A percentile compares a stretch with the other conserved stretches of the same genome.
phyloP scores from a whole-genome alignment of 176 grass and related monocot genomes.

The Triticum dicoccoides region DNA sequence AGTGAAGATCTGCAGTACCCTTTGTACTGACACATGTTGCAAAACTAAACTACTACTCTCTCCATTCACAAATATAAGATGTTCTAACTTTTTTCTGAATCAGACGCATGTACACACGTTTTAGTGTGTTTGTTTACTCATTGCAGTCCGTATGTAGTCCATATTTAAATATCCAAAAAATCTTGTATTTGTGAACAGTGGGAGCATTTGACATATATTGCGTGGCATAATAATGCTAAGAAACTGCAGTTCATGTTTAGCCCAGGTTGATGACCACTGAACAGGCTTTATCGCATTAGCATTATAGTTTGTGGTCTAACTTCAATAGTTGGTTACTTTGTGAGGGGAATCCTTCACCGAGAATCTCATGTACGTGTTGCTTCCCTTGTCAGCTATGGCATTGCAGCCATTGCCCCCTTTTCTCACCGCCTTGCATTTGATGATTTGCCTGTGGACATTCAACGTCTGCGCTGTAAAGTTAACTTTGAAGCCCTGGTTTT shows the following conservation, averaged over 20 bases:
- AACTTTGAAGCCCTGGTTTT: conserved; percentile 89
- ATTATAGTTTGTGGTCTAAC: conserved; percentile 17
- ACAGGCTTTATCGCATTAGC: background rate
- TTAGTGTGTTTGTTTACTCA: too few species aligned
- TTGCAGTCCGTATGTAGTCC: too few species aligned
- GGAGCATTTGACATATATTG: background rate
- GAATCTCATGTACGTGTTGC: conserved; percentile 24
- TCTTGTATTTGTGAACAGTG: too few species aligned
- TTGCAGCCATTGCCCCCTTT: conserved; percentile 83
- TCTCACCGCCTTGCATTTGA: conserved; percentile 95
- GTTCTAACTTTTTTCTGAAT: too few species aligned
- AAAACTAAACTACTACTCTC: too few species aligned
- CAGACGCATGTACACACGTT: too few species aligned
- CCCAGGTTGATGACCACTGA: background rate
- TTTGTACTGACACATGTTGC: background rate
- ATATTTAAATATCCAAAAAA: too few species aligned
- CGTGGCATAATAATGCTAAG: background rate
- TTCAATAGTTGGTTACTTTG: conserved; percentile 22
- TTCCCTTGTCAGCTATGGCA: conserved; percentile 67
- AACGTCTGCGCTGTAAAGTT: conserved; percentile 77
- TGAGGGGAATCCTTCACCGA: background rate
- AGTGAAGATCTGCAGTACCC: background rate
- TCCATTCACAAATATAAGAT: too few species aligned
- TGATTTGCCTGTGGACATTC: conserved; percentile 64
- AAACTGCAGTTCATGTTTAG: background rate